Evolutionary conservation across 148 eudicot species (phyloP), one percentile per base, ranked within the genome.

Genomic region (Rhododendron williamsianum): DNA sequence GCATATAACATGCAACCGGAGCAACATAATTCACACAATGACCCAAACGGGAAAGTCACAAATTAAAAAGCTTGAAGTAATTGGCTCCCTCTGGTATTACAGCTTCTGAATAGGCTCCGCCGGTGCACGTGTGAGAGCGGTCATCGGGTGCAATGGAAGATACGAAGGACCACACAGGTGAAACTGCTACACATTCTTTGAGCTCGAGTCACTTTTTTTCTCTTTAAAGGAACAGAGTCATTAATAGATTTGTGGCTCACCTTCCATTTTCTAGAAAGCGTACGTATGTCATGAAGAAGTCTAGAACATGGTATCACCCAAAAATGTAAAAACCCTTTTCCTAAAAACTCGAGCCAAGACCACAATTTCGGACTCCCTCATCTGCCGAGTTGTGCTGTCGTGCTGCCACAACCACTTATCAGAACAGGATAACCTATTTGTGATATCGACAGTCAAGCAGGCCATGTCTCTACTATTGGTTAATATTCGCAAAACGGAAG

Each of bases 261-360:
- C 46, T 51, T 83, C 67, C 30, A 48, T 72, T 21, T 72, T 51
- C 35, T 16, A 33, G 74, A 72, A 49, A 71, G 30, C 27, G 27
- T 9, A 85, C 27, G 27, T 9, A 85, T 71, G 56, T 35, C 72
- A 38, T 11, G 80, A 49, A 19, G n/a, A 33, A 51, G 60, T 78
- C 81, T 76, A 85, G 27, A 88, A 87, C 74, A 80, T 69, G 80
- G 54, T 83, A 79, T 90, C 91, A 38, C 94, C 93, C 13, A 93
- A 71, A 90, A 90, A 93, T 38, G 90, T 80, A 80, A 90, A 92
- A 80, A 96, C 85, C 83, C 94, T 86, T 85, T 87, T 93, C 88
- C 82, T 93, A 81, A 96, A 96, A 23, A 88, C 86, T 80, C 86
- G 89, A 84, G 95, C 97, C 87, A 94, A 89, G 21, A 89, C 95